These are phyloP conservation scores for Trametes meyenii DNA, from an alignment of 768 basidiomycete genomes.

Conservation along the genomic window DNA sequence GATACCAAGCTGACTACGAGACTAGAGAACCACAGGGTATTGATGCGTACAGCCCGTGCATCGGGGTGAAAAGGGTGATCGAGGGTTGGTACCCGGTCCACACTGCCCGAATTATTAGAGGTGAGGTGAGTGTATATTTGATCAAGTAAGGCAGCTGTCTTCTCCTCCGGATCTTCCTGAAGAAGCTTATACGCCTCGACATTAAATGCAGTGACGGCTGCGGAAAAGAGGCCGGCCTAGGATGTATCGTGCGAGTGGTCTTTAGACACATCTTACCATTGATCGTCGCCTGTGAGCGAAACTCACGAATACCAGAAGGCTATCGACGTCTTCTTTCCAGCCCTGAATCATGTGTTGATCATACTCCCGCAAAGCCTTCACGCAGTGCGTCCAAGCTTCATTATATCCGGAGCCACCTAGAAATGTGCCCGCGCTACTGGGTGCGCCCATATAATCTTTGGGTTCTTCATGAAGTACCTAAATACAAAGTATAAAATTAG, in stretches of 20 bases:
- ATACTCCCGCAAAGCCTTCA: slow-evolving; percentile 8
- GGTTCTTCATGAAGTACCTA: no score
- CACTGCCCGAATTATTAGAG: not conserved
- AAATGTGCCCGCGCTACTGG: not conserved
- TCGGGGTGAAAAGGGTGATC: slow-evolving; percentile 15
- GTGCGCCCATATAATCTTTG: no score
- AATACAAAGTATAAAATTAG: no score
- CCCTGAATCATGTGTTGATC: slow-evolving; percentile 14
- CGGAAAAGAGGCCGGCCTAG: slow-evolving; percentile 16
- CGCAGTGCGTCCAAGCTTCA: slow-evolving; percentile 9
- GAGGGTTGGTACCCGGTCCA: slow-evolving; percentile 19
- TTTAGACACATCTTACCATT: no score
- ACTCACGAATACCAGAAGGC: slow-evolving; percentile 18
- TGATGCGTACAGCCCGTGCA: slow-evolving; percentile 16
- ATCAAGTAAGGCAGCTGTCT: not conserved
- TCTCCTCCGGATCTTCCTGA: slow-evolving; percentile 13
- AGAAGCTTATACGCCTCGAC: slow-evolving; percentile 22
- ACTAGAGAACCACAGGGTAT: slow-evolving; percentile 29
- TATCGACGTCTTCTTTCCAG: slow-evolving; percentile 23
- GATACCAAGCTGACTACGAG: slow-evolving; percentile 29
- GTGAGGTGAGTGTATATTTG: not conserved
- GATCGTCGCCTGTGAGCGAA: no score
- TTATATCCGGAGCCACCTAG: not conserved
- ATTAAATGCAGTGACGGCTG: slow-evolving; percentile 24
- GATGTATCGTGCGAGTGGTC: no score